phyloP scores from a whole-genome alignment of 352 stramenopile species.

The Plasmopara viticola region DNA sequence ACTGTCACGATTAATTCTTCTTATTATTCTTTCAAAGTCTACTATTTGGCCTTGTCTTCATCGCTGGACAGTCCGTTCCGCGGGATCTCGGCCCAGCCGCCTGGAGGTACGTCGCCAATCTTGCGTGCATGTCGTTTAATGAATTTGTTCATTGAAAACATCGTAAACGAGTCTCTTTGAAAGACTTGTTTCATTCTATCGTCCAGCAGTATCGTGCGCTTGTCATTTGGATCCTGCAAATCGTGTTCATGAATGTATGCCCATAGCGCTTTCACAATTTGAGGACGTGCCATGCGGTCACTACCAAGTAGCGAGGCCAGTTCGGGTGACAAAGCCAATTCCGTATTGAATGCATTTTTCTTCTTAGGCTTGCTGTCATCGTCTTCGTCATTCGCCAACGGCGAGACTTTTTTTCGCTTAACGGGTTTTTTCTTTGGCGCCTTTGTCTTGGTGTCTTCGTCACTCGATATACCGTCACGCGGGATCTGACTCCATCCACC shows the following conservation, averaged over 20 bases:
- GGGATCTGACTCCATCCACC: constrained; percentile 70
- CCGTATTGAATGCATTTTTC: constrained; percentile 64
- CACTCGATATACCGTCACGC: constrained; percentile 73
- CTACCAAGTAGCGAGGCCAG: constrained; percentile 71
- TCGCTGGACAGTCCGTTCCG: constrained; percentile 76
- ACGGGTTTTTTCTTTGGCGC: constrained; percentile 54
- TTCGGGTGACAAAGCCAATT: constrained; percentile 71
- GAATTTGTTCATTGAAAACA: constrained; percentile 89
- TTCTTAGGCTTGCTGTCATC: constrained; percentile 47
- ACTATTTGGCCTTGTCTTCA: constrained; percentile 54
- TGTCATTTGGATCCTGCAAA: constrained; percentile 93
- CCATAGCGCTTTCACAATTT: constrained; percentile 94
- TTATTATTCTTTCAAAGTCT: constrained; percentile 1
- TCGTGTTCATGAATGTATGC: constrained; percentile 94
- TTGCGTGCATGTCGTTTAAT: constrained; percentile 84
- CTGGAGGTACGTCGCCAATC: constrained; percentile 45
- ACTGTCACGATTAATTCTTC: neutral
- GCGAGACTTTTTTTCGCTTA: constrained; percentile 56
- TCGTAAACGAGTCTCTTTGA: constrained; percentile 79
- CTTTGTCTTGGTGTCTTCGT: constrained; percentile 65
- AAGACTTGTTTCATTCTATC: constrained; percentile 79
- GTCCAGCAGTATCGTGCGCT: constrained; percentile 91
- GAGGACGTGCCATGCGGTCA: constrained; percentile 79
- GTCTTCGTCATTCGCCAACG: constrained; percentile 29
- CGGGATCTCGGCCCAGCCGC: constrained; percentile 65